Percentiles rank a stretch among this genome's conserved stretches.
Evolutionary conservation across 345 rosid genomes (phyloP).

Genomic region (Eucalyptus curtisii): DNA sequence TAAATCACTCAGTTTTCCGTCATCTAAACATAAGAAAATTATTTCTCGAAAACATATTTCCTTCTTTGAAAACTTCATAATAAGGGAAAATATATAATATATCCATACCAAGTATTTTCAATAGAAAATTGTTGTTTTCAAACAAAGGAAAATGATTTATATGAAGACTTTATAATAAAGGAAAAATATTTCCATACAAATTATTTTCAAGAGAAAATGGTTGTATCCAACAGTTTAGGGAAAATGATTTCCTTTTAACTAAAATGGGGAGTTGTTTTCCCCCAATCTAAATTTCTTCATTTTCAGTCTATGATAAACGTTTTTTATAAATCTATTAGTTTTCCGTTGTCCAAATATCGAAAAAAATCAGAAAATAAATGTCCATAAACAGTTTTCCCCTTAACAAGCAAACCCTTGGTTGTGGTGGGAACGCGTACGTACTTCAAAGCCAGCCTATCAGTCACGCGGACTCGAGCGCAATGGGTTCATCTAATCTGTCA

Average conservation of each 20-base stretch:
- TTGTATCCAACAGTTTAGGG: fast-evolving
- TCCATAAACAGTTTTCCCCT: not conserved
- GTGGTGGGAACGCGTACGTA: fast-evolving
- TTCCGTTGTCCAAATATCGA: fast-evolving
- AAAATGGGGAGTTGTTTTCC: not conserved
- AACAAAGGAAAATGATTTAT: too few species aligned
- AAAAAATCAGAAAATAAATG: not conserved
- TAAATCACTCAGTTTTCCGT: not conserved
- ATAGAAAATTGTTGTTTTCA: not conserved
- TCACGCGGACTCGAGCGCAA: not conserved
- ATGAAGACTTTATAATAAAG: too few species aligned
- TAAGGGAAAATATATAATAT: too few species aligned
- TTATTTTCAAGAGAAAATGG: not conserved
- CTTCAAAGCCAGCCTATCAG: not conserved
- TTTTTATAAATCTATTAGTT: not conserved
- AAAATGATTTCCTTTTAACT: not conserved
- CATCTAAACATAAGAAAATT: not conserved
- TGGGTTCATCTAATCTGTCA: not conserved
- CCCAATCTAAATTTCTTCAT: not conserved
- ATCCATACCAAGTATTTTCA: not conserved
- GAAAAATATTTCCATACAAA: not conserved
- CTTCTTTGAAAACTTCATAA: not conserved
- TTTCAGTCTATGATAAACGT: not conserved
- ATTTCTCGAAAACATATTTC: not conserved
- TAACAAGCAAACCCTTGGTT: not conserved